Evolutionary conservation across 768 basidiomycete species (phyloP).

Genomic region (Lactarius psammicola): DNA sequence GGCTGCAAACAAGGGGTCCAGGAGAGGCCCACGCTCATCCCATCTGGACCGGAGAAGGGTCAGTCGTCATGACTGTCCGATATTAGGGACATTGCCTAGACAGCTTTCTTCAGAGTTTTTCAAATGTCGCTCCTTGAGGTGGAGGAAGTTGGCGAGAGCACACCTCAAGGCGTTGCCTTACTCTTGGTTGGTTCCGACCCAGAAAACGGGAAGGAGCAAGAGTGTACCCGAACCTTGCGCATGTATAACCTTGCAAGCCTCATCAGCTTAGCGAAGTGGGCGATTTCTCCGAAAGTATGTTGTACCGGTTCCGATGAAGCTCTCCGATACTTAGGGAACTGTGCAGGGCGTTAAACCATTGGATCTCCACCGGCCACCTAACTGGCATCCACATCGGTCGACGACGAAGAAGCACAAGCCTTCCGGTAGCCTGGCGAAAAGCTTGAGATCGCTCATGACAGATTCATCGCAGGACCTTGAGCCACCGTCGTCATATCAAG

Average conservation of each 20-base stretch:
- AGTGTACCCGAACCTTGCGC: conserved; percentile 55
- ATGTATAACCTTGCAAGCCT: conserved; percentile 85
- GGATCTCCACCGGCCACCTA: conserved; percentile 52
- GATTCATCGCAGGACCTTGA: conserved; percentile 39
- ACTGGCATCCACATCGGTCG: conserved; percentile 52
- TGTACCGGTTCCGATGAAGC: neutral
- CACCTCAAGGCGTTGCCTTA: conserved; percentile 72
- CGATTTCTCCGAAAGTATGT: conserved; percentile 61
- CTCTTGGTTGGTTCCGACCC: conserved; percentile 66
- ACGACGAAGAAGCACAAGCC: conserved; percentile 48
- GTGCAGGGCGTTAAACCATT: conserved; percentile 58
- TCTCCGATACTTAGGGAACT: neutral
- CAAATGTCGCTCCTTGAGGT: conserved; percentile 76
- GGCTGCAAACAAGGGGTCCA: conserved; percentile 51
- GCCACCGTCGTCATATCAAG: conserved; percentile 26
- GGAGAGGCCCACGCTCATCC: conserved; percentile 64
- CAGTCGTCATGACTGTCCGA: conserved; percentile 30
- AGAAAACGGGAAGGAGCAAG: conserved; percentile 55
- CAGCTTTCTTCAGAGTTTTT: conserved; percentile 51
- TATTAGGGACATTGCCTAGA: neutral
- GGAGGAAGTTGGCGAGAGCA: conserved; percentile 53
- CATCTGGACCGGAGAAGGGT: conserved; percentile 82
- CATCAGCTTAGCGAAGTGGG: conserved; percentile 72
- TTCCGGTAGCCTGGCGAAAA: conserved; percentile 58
- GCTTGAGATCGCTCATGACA: conserved; percentile 59